A percentile compares a stretch with the other conserved stretches of the same genome.
These are phyloP conservation scores for Suillus ampliporus DNA, from an alignment of 768 basidiomycete species.

Conservation along the genomic window DNA sequence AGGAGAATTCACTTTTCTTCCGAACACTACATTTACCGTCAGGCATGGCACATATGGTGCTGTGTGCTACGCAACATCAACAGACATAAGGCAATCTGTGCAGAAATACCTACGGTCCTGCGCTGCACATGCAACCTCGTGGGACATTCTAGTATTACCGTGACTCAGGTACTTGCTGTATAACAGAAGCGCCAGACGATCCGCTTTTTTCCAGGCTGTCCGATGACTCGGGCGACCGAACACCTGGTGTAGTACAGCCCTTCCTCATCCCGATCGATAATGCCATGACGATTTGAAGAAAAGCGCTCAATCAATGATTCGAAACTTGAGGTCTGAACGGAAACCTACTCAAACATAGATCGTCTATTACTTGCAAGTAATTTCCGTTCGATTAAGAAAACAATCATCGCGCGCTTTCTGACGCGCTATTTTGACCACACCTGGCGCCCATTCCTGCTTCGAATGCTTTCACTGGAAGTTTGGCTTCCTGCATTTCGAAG, in stretches of 20 bases:
- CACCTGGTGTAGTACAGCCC: neutral
- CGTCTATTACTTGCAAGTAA: neutral
- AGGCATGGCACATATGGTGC: neutral
- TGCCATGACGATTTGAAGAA: neutral
- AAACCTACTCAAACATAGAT: neutral
- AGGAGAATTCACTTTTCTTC: too few relatives aligned
- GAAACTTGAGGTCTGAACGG: neutral
- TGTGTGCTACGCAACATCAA: neutral
- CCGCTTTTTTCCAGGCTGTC: neutral
- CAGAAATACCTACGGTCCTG: too few relatives aligned
- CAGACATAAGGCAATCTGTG: neutral
- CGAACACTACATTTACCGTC: neutral
- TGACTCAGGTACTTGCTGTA: too few relatives aligned
- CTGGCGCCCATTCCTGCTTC: neutral
- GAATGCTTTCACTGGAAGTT: neutral
- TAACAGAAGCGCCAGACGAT: neutral
- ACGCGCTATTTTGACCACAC: neutral
- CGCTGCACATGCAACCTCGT: neutral
- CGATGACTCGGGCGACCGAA: neutral
- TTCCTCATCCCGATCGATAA: neutral
- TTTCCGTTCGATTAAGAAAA: neutral
- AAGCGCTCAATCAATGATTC: neutral
- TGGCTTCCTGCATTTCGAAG: neutral
- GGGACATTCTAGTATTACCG: neutral
- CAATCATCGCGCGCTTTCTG: neutral